A percentile compares a stretch with the other conserved stretches of the same genome.
Conservation (phyloP, 129 eudicot genomes). For the Smallanthus sonchifolius region DNA sequence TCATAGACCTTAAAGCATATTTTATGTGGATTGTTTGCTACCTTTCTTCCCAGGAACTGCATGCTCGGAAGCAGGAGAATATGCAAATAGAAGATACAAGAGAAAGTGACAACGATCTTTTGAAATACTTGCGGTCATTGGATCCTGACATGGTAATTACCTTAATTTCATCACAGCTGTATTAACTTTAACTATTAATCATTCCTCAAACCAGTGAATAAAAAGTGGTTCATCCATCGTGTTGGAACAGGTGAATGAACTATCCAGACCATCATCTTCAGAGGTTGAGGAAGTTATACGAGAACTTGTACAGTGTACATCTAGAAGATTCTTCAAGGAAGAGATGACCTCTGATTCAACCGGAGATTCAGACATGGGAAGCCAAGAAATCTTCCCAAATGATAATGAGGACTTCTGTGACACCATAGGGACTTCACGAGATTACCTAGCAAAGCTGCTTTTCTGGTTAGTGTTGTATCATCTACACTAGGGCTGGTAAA, state of each 20-base stretch:
- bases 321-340: conserved; percentile 53
- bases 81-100: conserved; percentile 49
- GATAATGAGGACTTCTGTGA: conserved; percentile 40
- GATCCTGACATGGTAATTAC: conserved; percentile 71
- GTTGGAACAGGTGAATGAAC: conserved; percentile 62
- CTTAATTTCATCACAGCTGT: neutral
- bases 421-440: conserved; percentile 70
- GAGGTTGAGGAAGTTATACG: conserved; percentile 87
- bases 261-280: conserved; percentile 75
- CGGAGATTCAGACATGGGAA: conserved; percentile 29
- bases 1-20: neutral
- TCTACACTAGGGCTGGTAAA: conserved; percentile 10
- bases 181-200: neutral
- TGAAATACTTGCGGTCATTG: conserved; percentile 63
- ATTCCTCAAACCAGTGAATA: neutral
- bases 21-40: conserved; percentile 9
- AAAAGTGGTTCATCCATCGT: conserved; percentile 5
- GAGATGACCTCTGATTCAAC: conserved; percentile 31
- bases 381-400: conserved; percentile 33
- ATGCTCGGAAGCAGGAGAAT: conserved; percentile 52
- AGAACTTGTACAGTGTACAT: conserved; percentile 63
- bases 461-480: conserved; percentile 63
- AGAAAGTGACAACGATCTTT: conserved; percentile 60
- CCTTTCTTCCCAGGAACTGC: conserved; percentile 51
- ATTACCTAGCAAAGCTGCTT: conserved; percentile 89